Evolutionary conservation across 768 basidiomycete species (phyloP).

Genomic region (Tricholoma sp.): DNA sequence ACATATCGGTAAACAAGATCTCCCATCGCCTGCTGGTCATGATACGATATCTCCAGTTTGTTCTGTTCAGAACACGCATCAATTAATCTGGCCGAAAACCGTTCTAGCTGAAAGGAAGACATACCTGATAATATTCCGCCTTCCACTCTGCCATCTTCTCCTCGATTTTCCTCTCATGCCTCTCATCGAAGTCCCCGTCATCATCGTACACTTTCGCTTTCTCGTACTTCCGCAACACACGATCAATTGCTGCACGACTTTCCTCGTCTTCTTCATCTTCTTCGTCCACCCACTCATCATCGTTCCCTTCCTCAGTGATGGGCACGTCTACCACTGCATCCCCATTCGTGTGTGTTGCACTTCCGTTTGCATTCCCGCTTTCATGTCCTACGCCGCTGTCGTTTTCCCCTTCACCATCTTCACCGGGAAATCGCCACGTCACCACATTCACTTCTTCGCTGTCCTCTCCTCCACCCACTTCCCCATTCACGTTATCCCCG

Average conservation of each 20-base stretch:
- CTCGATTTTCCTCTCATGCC: slow-evolving; percentile 64
- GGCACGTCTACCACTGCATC: neutral
- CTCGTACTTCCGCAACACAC: slow-evolving; percentile 85
- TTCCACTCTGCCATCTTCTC: slow-evolving; percentile 96
- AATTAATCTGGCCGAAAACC: neutral
- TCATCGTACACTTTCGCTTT: slow-evolving; percentile 75
- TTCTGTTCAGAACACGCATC: slow-evolving; percentile 41
- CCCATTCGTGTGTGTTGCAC: slow-evolving; percentile 10
- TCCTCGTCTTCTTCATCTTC: slow-evolving; percentile 69
- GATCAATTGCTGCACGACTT: slow-evolving; percentile 63
- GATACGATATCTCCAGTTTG: slow-evolving; percentile 80
- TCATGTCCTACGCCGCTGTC: slow-evolving; percentile 9
- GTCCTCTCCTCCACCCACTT: neutral
- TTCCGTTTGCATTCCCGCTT: slow-evolving; percentile 14
- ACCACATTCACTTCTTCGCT: slow-evolving; percentile 76
- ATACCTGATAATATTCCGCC: slow-evolving; percentile 79
- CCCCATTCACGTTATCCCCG: neutral
- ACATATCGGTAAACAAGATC: slow-evolving; percentile 77
- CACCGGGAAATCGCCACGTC: slow-evolving; percentile 57
- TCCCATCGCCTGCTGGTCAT: slow-evolving; percentile 62
- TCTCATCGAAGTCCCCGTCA: slow-evolving; percentile 73
- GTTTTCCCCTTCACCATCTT: slow-evolving; percentile 28
- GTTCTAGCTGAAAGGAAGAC: slow-evolving; percentile 7
- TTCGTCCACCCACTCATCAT: slow-evolving; percentile 49
- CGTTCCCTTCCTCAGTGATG: slow-evolving; percentile 14